These are phyloP conservation scores for Pilaira anomala DNA, from an alignment of 192 early-diverging fungal species.

Conservation along the genomic window DNA sequence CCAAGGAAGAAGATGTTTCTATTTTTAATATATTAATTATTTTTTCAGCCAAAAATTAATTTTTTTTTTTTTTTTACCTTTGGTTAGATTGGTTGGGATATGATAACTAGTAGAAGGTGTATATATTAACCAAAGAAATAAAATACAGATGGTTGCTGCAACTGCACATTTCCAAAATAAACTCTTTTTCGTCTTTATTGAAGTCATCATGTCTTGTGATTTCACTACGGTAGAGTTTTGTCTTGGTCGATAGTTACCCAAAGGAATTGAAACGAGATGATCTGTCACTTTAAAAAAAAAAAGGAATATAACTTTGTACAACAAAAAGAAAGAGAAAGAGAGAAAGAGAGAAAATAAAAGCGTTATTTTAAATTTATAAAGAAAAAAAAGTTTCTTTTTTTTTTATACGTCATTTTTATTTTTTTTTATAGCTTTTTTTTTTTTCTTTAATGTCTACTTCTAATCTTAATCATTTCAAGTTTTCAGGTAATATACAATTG, in stretches of 20 bases:
- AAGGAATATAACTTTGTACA: neutral
- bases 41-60: neutral
- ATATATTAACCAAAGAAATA: conserved; percentile 6
- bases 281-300: neutral
- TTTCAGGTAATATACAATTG: conserved; percentile 3
- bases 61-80: conserved; percentile 8
- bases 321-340: neutral
- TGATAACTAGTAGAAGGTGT: neutral
- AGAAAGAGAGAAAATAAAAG: too few species aligned
- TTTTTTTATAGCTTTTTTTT: too few species aligned
- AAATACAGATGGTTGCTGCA: conserved; percentile 1
- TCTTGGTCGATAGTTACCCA: neutral
- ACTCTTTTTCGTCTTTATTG: conserved; percentile 6
- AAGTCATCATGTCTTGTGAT: neutral
- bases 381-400: neutral
- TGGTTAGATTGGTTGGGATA: neutral
- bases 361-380: too few species aligned
- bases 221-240: neutral
- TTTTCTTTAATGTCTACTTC: neutral
- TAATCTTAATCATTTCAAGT: conserved; percentile 3
- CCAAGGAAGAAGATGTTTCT: conserved; percentile 3
- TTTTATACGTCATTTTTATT: too few species aligned
- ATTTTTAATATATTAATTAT: neutral
- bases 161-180: conserved; percentile 9
- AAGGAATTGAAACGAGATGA: neutral